Evolutionary conservation across 371 early-diverging fungal species (phyloP).

Genomic region (Rhizopus delemar): DNA sequence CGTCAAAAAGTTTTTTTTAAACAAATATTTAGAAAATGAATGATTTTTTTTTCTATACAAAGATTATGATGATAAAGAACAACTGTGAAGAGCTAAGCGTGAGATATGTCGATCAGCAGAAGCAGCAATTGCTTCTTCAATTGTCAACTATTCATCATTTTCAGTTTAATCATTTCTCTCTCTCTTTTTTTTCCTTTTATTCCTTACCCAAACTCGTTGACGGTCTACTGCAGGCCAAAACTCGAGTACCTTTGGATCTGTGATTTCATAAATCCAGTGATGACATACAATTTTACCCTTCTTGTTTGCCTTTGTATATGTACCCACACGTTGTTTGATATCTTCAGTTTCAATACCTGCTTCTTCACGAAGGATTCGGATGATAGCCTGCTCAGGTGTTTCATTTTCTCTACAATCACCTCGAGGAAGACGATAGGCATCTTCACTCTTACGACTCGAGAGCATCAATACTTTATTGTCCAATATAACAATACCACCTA

Average conservation of each 20-base stretch:
- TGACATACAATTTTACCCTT: slow-evolving; percentile 51
- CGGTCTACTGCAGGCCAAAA: slow-evolving; percentile 39
- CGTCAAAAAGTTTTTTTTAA: too few relatives aligned
- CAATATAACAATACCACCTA: slow-evolving; percentile 38
- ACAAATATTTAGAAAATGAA: neutral
- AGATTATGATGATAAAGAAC: slow-evolving; percentile 18
- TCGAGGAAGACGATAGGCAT: slow-evolving; percentile 39
- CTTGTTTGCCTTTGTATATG: slow-evolving; percentile 48
- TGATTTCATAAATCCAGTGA: slow-evolving; percentile 49
- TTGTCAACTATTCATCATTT: slow-evolving; percentile 25
- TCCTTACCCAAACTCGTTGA: slow-evolving; percentile 42
- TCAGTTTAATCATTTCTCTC: neutral
- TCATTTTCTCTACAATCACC: slow-evolving; percentile 34
- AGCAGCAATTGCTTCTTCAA: slow-evolving; percentile 37
- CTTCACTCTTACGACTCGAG: slow-evolving; percentile 43
- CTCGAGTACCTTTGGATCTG: slow-evolving; percentile 27
- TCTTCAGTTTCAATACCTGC: slow-evolving; percentile 31
- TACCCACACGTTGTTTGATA: slow-evolving; percentile 32
- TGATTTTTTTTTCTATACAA: neutral
- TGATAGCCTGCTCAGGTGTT: slow-evolving; percentile 34
- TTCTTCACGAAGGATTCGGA: slow-evolving; percentile 41
- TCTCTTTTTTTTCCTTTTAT: neutral
- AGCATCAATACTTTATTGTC: slow-evolving; percentile 39
- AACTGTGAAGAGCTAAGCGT: slow-evolving; percentile 39
- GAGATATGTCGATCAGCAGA: slow-evolving; percentile 44